Conservation (phyloP, 169 alveolate species). For the Plasmodium malariae region DNA sequence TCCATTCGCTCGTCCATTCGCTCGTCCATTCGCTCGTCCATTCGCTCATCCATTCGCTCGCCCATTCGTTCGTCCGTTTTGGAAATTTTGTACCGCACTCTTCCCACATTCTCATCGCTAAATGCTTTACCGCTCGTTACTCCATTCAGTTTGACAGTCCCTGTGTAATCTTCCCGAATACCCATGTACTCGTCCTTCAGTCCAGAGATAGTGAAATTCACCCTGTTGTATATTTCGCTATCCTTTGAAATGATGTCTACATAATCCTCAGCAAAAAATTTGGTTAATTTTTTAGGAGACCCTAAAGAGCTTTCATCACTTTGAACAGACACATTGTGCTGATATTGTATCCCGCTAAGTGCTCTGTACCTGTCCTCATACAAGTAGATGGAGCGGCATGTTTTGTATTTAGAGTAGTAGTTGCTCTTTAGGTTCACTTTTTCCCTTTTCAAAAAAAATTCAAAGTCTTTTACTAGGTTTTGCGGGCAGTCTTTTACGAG, state of each 20-base stretch:
- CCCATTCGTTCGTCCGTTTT: background rate
- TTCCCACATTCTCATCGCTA: background rate
- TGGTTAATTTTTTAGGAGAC: conserved; percentile 8
- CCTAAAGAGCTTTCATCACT: background rate
- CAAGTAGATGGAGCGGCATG: background rate
- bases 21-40: too few species aligned
- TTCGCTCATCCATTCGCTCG: too few species aligned
- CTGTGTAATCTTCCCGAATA: background rate
- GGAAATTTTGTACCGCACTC: background rate
- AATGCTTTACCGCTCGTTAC: too few species aligned
- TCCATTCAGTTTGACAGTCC: too few species aligned
- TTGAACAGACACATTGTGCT: conserved; percentile 1
- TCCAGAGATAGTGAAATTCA: conserved; percentile 42
- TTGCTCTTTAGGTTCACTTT: conserved; percentile 9
- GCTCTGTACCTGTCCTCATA: conserved; percentile 22
- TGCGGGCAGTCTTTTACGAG: background rate
- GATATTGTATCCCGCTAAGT: conserved; percentile 42
- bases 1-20: too few species aligned
- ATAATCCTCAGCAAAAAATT: background rate
- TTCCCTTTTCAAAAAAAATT: background rate
- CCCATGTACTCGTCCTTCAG: conserved; percentile 3
- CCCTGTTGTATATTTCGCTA: conserved; percentile 1
- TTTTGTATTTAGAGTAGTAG: conserved; percentile 29
- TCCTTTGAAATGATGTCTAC: background rate
- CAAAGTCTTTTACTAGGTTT: background rate